Base-by-base conservation (phyloP, 2,329 filamentous ascomycete genomes). In the Claviceps pusilla region DNA sequence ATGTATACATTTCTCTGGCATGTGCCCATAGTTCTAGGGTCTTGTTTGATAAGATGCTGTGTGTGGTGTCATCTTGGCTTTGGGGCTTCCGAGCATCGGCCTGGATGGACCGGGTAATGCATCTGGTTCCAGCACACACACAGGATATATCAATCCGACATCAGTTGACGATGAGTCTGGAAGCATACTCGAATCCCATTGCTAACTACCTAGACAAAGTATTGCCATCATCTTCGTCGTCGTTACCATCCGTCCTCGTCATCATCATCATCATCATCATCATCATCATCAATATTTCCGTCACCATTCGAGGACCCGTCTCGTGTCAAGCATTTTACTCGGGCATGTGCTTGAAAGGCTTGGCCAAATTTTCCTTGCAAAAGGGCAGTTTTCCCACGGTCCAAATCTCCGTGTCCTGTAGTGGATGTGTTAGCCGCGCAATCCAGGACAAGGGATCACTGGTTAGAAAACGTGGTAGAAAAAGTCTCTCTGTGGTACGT, bases 321-420 rank as follows among this genome's bases (percentile, higher is more conserved):
- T 37, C 3, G 5, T 19, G 7, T 29, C 11, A 19, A n/a, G 6
- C 5, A 4, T 45, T 53, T 67, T 76, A 80, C 65, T 79, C 65
- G 12, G 80, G 81, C 81, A 85, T 84, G 66, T 82, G 70, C 63
- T 76, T 66, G 66, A 84, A 84, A 3, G 80, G 73, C 66, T 84
- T 78, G 51, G 72, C 78, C 57, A 85, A 72, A 60, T 77, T 69
- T 73, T 86, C 82, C 72, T 79, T 73, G 72, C 82, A 83, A 72
- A 85, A 86, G 16, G 82, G 82, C 59, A 86, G 75, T 76, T 86
- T 86, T 71, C 78, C 67, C 58, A 73, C 76, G 51, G 80, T 83
- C 82, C 82, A 86, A 70, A 86, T 85, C 71, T 86, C 82, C 60
- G 79, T 82, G 61, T 82, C 76, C 76, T 80, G 31, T 3, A n/a